These are phyloP conservation scores for Aspergillus fumigatiaffinis DNA, from an alignment of 2,329 filamentous ascomycete species.

Conservation along the genomic window DNA sequence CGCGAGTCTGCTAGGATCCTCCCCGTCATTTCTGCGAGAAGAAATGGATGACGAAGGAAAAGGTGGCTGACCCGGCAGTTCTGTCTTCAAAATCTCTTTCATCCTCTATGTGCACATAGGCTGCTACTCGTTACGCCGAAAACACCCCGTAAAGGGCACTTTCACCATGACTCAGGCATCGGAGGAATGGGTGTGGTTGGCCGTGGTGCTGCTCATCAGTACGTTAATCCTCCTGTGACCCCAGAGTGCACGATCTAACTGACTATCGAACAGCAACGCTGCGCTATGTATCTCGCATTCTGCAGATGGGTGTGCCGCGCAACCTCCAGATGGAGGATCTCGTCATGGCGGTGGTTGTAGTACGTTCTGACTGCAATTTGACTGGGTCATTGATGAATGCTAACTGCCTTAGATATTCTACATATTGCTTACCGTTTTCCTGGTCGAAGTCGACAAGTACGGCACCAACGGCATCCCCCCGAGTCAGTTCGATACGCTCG, in stretches of 20 bases:
- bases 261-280: constrained; percentile 2
- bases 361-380: background rate
- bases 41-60: background rate
- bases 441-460: constrained; percentile 42
- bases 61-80: background rate
- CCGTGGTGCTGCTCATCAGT: constrained; percentile 11
- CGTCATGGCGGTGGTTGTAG: constrained; percentile 6
- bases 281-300: constrained; percentile 9
- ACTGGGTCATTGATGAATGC: background rate
- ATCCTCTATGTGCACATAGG: background rate
- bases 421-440: constrained; percentile 42
- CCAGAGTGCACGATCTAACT: background rate
- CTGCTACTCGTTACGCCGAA: background rate
- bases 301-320: constrained; percentile 6
- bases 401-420: constrained; percentile 25
- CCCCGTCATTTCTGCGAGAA: background rate
- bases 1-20: background rate
- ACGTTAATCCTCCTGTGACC: background rate
- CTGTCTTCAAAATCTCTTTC: background rate
- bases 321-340: constrained; percentile 11
- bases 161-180: background rate
- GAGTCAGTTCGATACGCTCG: constrained; percentile 41
- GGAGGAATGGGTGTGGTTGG: constrained; percentile 10
- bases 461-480: constrained; percentile 46
- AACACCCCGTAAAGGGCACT: background rate